Evolutionary conservation across 805 yeast genomes (phyloP).

Genomic region (Candida parachauliodes): DNA sequence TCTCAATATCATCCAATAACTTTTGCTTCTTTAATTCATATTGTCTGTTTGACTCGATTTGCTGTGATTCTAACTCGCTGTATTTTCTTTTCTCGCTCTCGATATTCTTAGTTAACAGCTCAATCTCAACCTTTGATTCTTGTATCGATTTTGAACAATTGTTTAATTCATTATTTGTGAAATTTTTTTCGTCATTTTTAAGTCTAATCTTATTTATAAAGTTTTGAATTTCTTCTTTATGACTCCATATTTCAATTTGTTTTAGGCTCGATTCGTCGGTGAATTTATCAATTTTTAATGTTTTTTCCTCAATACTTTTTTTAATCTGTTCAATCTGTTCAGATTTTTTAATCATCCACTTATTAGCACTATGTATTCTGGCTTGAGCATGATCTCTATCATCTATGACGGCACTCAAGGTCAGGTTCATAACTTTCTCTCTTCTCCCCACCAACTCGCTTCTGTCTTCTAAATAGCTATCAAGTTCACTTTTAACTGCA

Average conservation of each 20-base stretch:
- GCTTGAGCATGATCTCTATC: slow-evolving; percentile 44
- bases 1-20: slow-evolving; percentile 19
- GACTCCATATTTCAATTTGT: slow-evolving; percentile 41
- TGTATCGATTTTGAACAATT: slow-evolving; percentile 48
- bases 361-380: slow-evolving; percentile 32
- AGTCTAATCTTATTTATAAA: slow-evolving; percentile 44
- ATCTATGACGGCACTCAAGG: slow-evolving; percentile 41
- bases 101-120: slow-evolving; percentile 17
- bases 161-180: slow-evolving; percentile 56
- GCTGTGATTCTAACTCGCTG: slow-evolving; percentile 21
- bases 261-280: slow-evolving; percentile 27
- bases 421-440: slow-evolving; percentile 38
- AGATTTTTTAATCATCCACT: slow-evolving; percentile 24
- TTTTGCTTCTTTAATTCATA: slow-evolving; percentile 20
- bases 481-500: slow-evolving; percentile 41
- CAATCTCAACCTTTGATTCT: slow-evolving; percentile 38
- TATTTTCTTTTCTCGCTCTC: slow-evolving; percentile 17
- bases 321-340: slow-evolving; percentile 27
- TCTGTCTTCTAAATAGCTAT: slow-evolving; percentile 15
- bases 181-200: slow-evolving; percentile 55
- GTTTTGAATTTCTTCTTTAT: slow-evolving; percentile 44
- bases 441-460: slow-evolving; percentile 34
- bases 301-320: slow-evolving; percentile 23
- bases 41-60: slow-evolving; percentile 15
- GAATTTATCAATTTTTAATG: slow-evolving; percentile 23